Conservation (phyloP, 2,329 filamentous ascomycete species). For the Calycina marina region DNA sequence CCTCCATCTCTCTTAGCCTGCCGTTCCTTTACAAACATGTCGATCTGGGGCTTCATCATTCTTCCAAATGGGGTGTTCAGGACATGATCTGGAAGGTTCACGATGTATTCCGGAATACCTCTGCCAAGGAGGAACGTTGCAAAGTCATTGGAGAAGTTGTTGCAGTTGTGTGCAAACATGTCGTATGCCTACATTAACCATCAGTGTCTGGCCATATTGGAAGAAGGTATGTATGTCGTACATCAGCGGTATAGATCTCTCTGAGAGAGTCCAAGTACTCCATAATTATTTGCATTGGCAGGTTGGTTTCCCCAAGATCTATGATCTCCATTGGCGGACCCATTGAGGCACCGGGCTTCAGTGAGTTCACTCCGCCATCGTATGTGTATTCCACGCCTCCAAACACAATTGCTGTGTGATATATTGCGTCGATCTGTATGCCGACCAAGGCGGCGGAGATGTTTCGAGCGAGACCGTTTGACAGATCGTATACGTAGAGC, state of each 20-base stretch:
- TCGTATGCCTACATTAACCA: constrained; percentile 55
- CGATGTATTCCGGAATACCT: constrained; percentile 78
- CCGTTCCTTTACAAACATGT: constrained; percentile 49
- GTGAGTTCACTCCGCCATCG: constrained; percentile 73
- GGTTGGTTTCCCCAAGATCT: constrained; percentile 58
- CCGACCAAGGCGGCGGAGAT: constrained; percentile 39
- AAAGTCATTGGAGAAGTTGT: constrained; percentile 92
- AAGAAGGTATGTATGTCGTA: constrained; percentile 19
- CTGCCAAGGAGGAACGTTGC: constrained; percentile 78
- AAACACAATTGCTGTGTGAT: constrained; percentile 84
- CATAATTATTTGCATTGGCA: constrained; percentile 68
- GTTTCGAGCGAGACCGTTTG: constrained; percentile 38
- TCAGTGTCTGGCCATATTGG: not conserved
- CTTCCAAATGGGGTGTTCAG: constrained; percentile 76
- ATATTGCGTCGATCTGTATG: constrained; percentile 75
- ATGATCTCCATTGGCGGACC: constrained; percentile 68
- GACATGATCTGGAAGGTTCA: constrained; percentile 71
- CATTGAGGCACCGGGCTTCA: constrained; percentile 66
- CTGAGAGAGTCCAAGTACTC: constrained; percentile 80
- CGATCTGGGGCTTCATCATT: constrained; percentile 69
- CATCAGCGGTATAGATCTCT: constrained; percentile 68
- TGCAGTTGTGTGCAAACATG: constrained; percentile 84
- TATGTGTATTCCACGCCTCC: constrained; percentile 81
- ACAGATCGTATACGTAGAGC: constrained; percentile 68
- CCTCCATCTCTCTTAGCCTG: constrained; percentile 27